Percentiles rank a stretch among this genome's conserved stretches.
These are phyloP conservation scores for Dimargaris verticillata DNA, from an alignment of 192 early-diverging fungal species.

Conservation along the genomic window DNA sequence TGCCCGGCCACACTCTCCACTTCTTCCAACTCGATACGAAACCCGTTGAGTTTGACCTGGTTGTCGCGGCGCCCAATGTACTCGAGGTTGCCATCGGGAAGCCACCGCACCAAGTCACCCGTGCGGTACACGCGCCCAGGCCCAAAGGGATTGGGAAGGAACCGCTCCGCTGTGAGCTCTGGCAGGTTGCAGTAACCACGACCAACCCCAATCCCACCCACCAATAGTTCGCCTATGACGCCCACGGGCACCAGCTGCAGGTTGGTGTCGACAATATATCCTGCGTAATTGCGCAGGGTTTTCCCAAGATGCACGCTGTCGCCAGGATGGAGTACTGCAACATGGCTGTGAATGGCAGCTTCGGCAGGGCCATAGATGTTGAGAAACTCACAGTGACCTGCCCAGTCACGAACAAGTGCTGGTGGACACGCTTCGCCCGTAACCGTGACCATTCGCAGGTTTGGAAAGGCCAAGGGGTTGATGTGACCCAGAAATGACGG, in stretches of 20 bases:
- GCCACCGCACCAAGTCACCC: constrained; percentile 1
- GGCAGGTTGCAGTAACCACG: constrained; percentile 5
- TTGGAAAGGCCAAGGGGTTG: background rate
- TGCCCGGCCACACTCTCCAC: background rate
- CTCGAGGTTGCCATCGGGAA: background rate
- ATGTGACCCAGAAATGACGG: background rate
- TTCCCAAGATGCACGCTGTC: background rate
- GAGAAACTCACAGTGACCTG: background rate
- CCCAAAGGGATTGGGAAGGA: constrained; percentile 5
- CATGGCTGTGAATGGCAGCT: background rate
- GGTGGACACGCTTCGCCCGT: background rate
- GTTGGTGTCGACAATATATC: background rate
- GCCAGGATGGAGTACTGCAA: background rate
- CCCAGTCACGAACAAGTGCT: background rate
- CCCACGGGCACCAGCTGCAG: background rate
- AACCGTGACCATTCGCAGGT: background rate
- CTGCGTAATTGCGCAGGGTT: background rate
- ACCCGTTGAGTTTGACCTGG: constrained; percentile 7
- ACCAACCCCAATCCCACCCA: constrained; percentile 1
- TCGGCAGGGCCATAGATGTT: constrained; percentile 5
- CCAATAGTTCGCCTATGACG: background rate
- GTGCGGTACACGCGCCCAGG: constrained; percentile 6
- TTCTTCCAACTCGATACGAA: constrained; percentile 6
- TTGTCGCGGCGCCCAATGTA: background rate
- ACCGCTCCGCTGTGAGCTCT: background rate